Evolutionary conservation across 2,329 filamentous ascomycete genomes (phyloP), one percentile per base, ranked within the genome.

Genomic region (Ophiostoma quercus): DNA sequence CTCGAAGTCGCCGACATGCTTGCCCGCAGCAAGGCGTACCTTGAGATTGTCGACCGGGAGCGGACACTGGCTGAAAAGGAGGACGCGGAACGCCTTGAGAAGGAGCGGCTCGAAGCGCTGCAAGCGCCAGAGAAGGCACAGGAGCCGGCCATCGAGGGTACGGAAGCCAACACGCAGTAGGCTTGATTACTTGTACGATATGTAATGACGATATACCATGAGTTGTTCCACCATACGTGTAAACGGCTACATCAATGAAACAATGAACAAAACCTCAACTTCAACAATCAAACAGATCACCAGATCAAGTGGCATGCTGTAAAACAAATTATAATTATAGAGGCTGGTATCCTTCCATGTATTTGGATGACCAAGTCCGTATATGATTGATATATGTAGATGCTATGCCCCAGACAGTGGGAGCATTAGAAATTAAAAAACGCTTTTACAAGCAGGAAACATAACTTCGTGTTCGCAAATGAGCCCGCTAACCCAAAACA

Each of bases 1-100:
- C 71, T 62, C 9, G 76, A 78, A 60, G 77, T 76, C 74, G 72
- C 74, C 16, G 80, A 85, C 69, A 78, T 79, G 76, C 71, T 79
- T 29, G 83, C 82, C 8, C 76, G 81, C 37, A 79, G 79, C 1
- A 73, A 74, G 32, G 82, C 82, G 6, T 72, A 84, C 69, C 74
- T 79, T 70, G 72, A 78, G 43, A 76, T 85, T 32, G 76, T 80
- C 6, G 76, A 81, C 62, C 73, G 77, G 12, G 83, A 84, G 74
- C 77, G 75, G 70, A 72, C 69, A 34, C 71, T 79, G 66, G 77
- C 78, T 5, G 69, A 74, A 67, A 60, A 75, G 66, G 78, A 79
- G 74, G 73, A 75, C 43, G 73, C 74, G 69, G 73, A 76, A 41
- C 68, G 69, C 41, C 8, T 43, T 1, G 65, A 41, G 16, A 41